Evolutionary conservation across 306 rosid species (phyloP).

Genomic region (Acacia melanoxylon): DNA sequence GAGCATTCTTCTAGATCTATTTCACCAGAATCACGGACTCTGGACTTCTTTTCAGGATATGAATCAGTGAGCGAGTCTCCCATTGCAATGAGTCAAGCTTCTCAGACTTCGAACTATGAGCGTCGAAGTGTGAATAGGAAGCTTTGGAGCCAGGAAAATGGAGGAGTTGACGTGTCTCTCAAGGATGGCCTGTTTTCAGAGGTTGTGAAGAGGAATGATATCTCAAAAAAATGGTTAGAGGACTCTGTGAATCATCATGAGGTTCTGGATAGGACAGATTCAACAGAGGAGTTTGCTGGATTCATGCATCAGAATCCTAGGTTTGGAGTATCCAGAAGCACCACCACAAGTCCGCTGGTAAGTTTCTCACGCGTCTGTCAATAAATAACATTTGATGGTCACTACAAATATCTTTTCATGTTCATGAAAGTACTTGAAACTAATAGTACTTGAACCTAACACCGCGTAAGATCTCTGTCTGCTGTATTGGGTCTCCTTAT

Average conservation of each 20-base stretch:
- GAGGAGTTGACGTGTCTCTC: conserved; percentile 80
- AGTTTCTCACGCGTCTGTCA: conserved; percentile 28
- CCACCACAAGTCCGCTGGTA: conserved; percentile 71
- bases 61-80: conserved; percentile 64
- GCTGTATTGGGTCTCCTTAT: background rate
- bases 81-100: conserved; percentile 39
- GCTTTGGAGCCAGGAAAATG: conserved; percentile 69
- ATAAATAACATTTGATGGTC: background rate
- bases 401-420: background rate
- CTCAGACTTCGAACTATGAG: conserved; percentile 39
- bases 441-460: background rate
- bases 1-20: conserved; percentile 50
- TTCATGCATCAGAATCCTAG: conserved; percentile 49
- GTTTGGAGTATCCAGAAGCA: conserved; percentile 55
- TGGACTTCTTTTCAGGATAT: conserved; percentile 63
- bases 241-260: conserved; percentile 31
- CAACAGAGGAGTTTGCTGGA: conserved; percentile 55
- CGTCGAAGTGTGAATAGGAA: conserved; percentile 64
- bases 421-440: background rate
- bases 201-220: conserved; percentile 33
- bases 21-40: conserved; percentile 73
- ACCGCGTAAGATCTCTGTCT: background rate
- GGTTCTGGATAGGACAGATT: conserved; percentile 34
- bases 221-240: conserved; percentile 38
- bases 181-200: conserved; percentile 75